These are phyloP conservation scores for Myxozyma geophila DNA, from an alignment of 805 yeast species.

Conservation along the genomic window DNA sequence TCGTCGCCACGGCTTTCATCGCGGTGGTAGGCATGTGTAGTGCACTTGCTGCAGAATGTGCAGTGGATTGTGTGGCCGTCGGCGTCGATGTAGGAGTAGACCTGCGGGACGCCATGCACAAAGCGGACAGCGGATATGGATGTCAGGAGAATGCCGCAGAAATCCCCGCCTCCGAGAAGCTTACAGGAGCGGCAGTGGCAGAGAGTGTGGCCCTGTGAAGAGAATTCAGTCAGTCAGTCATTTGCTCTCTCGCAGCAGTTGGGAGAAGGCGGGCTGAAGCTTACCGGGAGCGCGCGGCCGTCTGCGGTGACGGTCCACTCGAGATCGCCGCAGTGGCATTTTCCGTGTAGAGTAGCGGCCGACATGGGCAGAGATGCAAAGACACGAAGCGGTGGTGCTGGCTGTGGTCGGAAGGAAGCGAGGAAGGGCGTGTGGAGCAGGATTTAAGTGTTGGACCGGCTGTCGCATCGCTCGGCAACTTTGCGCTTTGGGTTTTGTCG, in stretches of 20 bases:
- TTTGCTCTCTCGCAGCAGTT: background rate
- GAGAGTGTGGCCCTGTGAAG: conserved; percentile 30
- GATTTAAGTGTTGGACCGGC: no score
- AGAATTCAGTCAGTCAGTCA: background rate
- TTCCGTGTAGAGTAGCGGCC: conserved; percentile 31
- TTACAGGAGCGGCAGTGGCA: conserved; percentile 36
- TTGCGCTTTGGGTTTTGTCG: no score
- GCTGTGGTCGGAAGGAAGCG: background rate
- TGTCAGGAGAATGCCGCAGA: conserved; percentile 34
- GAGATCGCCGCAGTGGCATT: conserved; percentile 36
- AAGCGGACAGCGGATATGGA: conserved; percentile 32
- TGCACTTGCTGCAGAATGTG: conserved; percentile 35
- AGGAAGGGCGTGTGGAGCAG: background rate
- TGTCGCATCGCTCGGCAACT: no score
- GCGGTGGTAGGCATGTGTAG: conserved; percentile 37
- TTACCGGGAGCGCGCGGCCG: conserved; percentile 27
- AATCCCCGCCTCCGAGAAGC: conserved; percentile 35
- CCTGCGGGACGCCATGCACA: conserved; percentile 30
- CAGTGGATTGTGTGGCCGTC: conserved; percentile 29
- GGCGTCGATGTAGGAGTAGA: conserved; percentile 28
- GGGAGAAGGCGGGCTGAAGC: background rate
- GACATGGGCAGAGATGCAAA: background rate
- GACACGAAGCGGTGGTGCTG: background rate
- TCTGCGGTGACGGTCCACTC: conserved; percentile 35
- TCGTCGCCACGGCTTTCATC: conserved; percentile 36